Conservation (phyloP, 768 basidiomycete genomes). For the Cubamyces lactineus region DNA sequence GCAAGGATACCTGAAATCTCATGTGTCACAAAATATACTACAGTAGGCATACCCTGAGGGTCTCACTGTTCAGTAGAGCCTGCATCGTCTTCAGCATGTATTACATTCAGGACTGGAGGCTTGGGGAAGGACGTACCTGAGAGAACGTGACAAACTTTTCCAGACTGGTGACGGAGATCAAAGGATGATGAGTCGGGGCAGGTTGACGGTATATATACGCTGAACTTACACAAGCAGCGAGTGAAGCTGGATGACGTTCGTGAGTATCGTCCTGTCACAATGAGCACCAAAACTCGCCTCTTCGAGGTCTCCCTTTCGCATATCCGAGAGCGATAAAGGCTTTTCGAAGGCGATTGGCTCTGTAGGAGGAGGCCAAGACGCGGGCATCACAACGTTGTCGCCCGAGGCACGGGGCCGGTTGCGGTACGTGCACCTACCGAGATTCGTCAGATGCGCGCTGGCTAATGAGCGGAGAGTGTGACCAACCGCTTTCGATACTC, state of each 20-base stretch:
- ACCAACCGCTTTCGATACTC: constrained; percentile 58
- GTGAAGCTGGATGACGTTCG: constrained; percentile 47
- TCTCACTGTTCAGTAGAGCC: constrained; percentile 42
- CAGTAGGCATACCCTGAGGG: not conserved
- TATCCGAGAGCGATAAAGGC: constrained; percentile 29
- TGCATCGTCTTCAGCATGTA: constrained; percentile 1
- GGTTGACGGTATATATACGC: too few species aligned
- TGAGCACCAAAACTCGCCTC: constrained; percentile 41
- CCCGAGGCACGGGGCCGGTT: constrained; percentile 39
- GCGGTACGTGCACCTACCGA: constrained; percentile 50
- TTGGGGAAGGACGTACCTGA: constrained; percentile 21
- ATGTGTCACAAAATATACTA: too few species aligned
- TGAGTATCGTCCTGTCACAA: not conserved
- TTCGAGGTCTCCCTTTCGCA: constrained; percentile 50
- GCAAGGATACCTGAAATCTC: constrained; percentile 48
- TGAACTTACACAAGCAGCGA: constrained; percentile 53
- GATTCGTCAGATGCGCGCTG: too few species aligned
- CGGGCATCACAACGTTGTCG: constrained; percentile 50
- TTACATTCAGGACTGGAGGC: not conserved
- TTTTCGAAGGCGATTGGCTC: not conserved
- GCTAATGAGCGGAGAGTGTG: not conserved
- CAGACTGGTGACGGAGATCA: constrained; percentile 21
- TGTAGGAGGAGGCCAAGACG: constrained; percentile 49
- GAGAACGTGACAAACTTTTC: constrained; percentile 37
- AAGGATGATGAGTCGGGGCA: not conserved